Conservation (phyloP, 2,329 filamentous ascomycete genomes). For the Botryotinia convoluta region DNA sequence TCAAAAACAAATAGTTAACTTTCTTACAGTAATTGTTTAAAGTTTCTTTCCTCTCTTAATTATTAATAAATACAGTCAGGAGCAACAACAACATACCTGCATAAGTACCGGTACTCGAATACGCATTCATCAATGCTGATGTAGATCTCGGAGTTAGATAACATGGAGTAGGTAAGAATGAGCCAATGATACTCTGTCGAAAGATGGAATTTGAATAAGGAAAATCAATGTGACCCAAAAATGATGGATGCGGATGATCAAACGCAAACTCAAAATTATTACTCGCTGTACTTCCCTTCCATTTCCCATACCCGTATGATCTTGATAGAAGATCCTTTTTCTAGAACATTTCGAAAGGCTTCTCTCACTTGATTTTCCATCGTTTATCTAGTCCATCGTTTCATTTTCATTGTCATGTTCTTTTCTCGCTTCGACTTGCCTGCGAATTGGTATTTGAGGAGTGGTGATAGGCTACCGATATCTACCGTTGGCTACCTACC, state of each 20-base stretch:
- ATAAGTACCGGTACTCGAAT: no score
- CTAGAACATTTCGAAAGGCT: background rate
- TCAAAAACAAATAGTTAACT: background rate
- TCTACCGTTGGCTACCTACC: background rate
- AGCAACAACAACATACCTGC: no score
- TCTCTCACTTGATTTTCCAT: background rate
- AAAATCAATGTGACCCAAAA: background rate
- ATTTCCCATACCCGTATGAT: no score
- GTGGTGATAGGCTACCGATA: background rate
- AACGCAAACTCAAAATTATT: background rate
- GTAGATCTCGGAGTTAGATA: background rate
- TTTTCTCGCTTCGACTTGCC: background rate
- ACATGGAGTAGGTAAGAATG: background rate
- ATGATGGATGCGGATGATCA: background rate
- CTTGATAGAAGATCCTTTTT: background rate
- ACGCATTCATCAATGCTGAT: no score
- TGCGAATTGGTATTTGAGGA: background rate
- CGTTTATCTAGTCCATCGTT: no score
- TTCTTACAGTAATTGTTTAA: no score
- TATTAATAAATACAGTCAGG: no score
- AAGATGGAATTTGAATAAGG: background rate
- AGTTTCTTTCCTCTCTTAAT: background rate
- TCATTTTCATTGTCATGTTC: no score
- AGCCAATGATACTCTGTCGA: background rate
- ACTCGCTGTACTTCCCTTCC: no score